phyloP scores from a whole-genome alignment of 257 asterid genomes.

The Voacanga thouarsii region DNA sequence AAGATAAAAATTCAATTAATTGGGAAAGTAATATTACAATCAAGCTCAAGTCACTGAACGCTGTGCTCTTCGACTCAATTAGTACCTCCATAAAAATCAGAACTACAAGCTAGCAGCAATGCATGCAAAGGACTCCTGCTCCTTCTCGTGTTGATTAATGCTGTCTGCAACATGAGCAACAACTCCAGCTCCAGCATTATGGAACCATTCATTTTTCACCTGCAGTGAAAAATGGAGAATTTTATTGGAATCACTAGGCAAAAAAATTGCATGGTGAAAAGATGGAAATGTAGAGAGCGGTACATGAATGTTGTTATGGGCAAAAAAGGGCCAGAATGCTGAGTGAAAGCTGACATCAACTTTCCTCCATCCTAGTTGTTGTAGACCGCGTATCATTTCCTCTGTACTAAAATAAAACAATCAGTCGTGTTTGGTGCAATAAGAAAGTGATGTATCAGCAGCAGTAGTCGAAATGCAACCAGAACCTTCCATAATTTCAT shows the following conservation, averaged over 20 bases:
- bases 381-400: conserved; percentile 82
- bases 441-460: not conserved
- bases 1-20: not conserved
- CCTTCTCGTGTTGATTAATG: conserved; percentile 69
- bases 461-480: not conserved
- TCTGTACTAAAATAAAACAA: conserved; percentile 37
- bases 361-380: conserved; percentile 76
- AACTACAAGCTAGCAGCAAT: conserved; percentile 60
- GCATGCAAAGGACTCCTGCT: conserved; percentile 37
- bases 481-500: conserved; percentile 83
- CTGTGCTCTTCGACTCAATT: not conserved
- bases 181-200: conserved; percentile 83
- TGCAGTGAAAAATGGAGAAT: conserved; percentile 25
- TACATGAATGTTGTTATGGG: conserved; percentile 87
- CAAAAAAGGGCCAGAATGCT: conserved; percentile 77
- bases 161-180: conserved; percentile 78
- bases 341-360: conserved; percentile 90
- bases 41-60: not conserved
- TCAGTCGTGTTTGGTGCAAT: conserved; percentile 1
- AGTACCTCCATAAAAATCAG: not conserved
- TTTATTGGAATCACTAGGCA: not conserved
- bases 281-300: conserved; percentile 15
- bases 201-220: conserved; percentile 85
- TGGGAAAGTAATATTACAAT: not conserved
- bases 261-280: not conserved